Conservation (phyloP, 768 basidiomycete species). For the Suillus plorans region DNA sequence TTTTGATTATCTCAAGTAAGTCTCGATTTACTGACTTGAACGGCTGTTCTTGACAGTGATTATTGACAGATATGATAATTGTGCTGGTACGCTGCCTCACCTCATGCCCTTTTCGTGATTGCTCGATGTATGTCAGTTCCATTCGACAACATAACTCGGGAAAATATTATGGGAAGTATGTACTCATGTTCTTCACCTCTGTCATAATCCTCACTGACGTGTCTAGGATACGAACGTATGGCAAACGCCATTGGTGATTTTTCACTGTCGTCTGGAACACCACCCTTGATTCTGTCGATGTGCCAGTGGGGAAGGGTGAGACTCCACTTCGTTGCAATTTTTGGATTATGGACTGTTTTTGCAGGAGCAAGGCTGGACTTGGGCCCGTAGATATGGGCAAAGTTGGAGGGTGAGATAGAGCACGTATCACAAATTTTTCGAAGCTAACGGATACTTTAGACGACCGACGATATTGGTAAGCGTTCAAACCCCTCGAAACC, state of each 20-base stretch:
- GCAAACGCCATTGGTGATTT: conserved; percentile 54
- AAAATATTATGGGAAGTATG: conserved; percentile 57
- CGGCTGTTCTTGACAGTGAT: background rate
- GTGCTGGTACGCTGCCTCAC: conserved; percentile 39
- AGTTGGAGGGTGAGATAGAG: conserved; percentile 56
- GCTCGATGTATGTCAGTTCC: conserved; percentile 40
- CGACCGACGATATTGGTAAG: conserved; percentile 50
- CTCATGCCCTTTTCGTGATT: background rate
- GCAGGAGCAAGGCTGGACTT: conserved; percentile 64
- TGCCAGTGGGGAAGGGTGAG: conserved; percentile 70
- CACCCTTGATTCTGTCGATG: conserved; percentile 58
- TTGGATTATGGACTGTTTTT: conserved; percentile 8
- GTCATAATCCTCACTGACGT: background rate
- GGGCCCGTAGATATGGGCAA: conserved; percentile 60
- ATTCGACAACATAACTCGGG: conserved; percentile 52
- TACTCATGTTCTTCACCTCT: conserved; percentile 10
- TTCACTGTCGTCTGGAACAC: conserved; percentile 45
- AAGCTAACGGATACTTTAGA: conserved; percentile 30
- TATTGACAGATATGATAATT: conserved; percentile 55
- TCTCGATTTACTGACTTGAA: background rate
- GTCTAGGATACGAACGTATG: conserved; percentile 59
- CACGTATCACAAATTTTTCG: background rate
- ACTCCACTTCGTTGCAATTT: background rate
- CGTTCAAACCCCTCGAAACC: background rate
- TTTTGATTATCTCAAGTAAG: conserved; percentile 64